Evolutionary conservation across 371 early-diverging fungal species (phyloP), one percentile per base, ranked within the genome.

Genomic region (Syncephalastrum monosporum): DNA sequence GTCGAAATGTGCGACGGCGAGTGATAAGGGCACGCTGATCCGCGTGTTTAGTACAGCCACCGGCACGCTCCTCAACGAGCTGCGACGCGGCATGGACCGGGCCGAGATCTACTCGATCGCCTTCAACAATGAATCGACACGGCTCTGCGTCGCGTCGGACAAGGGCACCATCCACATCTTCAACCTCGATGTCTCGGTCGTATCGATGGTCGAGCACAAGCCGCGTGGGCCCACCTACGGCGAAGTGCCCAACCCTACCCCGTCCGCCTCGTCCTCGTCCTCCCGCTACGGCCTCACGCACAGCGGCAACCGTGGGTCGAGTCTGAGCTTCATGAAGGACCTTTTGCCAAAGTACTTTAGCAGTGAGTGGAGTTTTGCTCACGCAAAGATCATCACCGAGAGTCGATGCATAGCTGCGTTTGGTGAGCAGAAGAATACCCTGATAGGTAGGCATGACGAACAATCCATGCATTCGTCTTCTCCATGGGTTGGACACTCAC

Each of bases 131-230:
- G 90, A 90, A 54, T 85, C 84, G 7, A 89, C 90, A 0, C 74
- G 91, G 29, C 70, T 95, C 16, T 88, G 90, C 63, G 94, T 93
- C 6, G 87, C 94, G 4, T 91, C 91, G 0, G 96, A 96, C 71
- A 95, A 96, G 61, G 93, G 93, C 15, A 97, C 97, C 3, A 87
- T 96, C 7, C 97, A 97, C 65, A 75, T 97, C 2, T 97, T 97
- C 62, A 90, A 92, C 55, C 81, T 97, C n/a, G 90, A 85, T 53
- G 81, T 80, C 13, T 71, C 74, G 42, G 70, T 72, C 12, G 69
- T 74, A 3, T 64, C 67, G 12, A 69, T 63, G 47, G 55, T 55
- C n/a, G 74, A 74, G 49, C 79, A 61, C 14, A 68, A 68, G 49
- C 75, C 71, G 29, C 68, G 77, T 16, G 86, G 80, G 0, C 80